Conservation (phyloP, 805 yeast species). For the Wickerhamomyces sydowiorum region DNA sequence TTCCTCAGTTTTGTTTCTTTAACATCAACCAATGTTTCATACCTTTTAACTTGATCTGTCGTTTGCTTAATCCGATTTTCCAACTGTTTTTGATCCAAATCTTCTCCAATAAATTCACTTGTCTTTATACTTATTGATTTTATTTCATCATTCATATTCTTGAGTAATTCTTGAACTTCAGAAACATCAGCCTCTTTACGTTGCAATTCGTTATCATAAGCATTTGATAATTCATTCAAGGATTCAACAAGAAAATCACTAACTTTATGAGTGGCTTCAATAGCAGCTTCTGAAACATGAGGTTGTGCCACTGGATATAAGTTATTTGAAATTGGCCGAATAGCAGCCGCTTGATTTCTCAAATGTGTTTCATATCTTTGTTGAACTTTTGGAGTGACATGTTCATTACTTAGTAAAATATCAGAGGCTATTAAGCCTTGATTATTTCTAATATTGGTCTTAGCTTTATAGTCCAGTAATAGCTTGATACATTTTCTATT, state of each 20-base stretch:
- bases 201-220: constrained; percentile 50
- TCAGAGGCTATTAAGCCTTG: constrained; percentile 22
- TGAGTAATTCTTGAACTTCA: constrained; percentile 40
- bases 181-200: constrained; percentile 47
- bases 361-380: constrained; percentile 20
- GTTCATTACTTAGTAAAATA: constrained; percentile 18
- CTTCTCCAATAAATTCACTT: constrained; percentile 18
- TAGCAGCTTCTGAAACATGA: constrained; percentile 48
- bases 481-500: constrained; percentile 47
- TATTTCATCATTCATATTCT: constrained; percentile 36
- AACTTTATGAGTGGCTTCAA: constrained; percentile 45
- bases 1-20: constrained; percentile 22
- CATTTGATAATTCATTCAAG: constrained; percentile 39
- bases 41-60: constrained; percentile 16
- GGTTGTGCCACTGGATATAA: constrained; percentile 24
- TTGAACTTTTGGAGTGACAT: constrained; percentile 17
- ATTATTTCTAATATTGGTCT: constrained; percentile 34
- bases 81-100: constrained; percentile 9
- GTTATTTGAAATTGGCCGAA: constrained; percentile 7
- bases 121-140: constrained; percentile 23
- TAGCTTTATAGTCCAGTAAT: constrained; percentile 44
- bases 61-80: constrained; percentile 4
- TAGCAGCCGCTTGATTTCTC: constrained; percentile 10
- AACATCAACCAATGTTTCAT: constrained; percentile 11
- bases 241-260: constrained; percentile 44